Conservation (phyloP, 768 basidiomycete species). For the Leucocoprinus birnbaumii region DNA sequence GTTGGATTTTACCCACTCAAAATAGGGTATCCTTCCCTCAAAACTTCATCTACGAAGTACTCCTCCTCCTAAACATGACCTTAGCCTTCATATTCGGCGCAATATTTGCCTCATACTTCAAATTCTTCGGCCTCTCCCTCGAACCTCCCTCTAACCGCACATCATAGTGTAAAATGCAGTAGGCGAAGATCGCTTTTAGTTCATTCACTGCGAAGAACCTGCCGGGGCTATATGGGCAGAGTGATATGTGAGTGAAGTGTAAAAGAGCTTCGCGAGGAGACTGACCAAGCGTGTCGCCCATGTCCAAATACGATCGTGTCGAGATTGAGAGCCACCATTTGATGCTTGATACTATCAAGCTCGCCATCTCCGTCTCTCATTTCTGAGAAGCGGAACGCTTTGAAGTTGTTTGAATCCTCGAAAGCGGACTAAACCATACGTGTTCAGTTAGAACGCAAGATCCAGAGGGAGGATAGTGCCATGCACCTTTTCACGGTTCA, state of each 20-base stretch:
- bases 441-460: neutral
- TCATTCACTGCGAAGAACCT: slow-evolving; percentile 38
- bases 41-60: neutral
- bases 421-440: slow-evolving; percentile 14
- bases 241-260: neutral
- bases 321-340: slow-evolving; percentile 22
- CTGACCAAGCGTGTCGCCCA: slow-evolving; percentile 27
- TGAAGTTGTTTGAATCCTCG: slow-evolving; percentile 28
- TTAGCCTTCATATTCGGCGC: neutral
- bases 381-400: slow-evolving; percentile 35
- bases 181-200: slow-evolving; percentile 34
- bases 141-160: slow-evolving; percentile 20
- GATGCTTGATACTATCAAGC: slow-evolving; percentile 19
- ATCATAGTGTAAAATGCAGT: slow-evolving; percentile 36
- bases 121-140: neutral
- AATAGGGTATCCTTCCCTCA: no score
- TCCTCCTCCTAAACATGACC: neutral
- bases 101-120: neutral
- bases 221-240: slow-evolving; percentile 26
- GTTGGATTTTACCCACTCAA: no score
- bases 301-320: slow-evolving; percentile 28
- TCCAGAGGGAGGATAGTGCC: neutral
- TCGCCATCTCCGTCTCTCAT: slow-evolving; percentile 20
- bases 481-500: slow-evolving; percentile 26
- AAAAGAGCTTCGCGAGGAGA: neutral